Conservation (phyloP, 2,329 filamentous ascomycete genomes). For the Aureobasidium lini region DNA sequence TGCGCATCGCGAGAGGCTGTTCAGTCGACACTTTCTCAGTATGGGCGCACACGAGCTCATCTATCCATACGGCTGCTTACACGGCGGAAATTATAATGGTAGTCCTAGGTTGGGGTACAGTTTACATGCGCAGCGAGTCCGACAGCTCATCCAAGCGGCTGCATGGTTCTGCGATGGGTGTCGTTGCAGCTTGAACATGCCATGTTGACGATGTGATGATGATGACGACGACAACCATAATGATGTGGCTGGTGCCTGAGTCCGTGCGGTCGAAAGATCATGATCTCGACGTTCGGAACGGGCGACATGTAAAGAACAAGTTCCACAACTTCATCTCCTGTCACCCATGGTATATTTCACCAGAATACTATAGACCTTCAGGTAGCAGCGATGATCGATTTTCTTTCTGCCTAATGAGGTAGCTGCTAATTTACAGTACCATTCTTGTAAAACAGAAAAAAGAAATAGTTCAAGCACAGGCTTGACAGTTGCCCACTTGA, state of each 20-base stretch:
- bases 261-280: background rate
- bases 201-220: background rate
- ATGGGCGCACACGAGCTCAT: background rate
- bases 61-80: background rate
- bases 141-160: background rate
- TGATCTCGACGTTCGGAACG: background rate
- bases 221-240: background rate
- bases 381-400: no score
- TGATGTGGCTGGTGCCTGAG: background rate
- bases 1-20: slow-evolving; percentile 19
- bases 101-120: background rate
- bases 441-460: no score
- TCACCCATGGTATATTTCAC: background rate
- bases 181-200: background rate
- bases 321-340: background rate
- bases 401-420: no score
- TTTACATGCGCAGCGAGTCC: background rate
- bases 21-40: background rate
- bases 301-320: background rate
- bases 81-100: background rate
- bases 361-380: no score
- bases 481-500: no score
- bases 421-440: no score
- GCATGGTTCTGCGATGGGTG: background rate
- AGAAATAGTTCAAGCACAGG: no score